Conservation (phyloP, 208 protist species). For the Trypanosomatidae sp. region DNA sequence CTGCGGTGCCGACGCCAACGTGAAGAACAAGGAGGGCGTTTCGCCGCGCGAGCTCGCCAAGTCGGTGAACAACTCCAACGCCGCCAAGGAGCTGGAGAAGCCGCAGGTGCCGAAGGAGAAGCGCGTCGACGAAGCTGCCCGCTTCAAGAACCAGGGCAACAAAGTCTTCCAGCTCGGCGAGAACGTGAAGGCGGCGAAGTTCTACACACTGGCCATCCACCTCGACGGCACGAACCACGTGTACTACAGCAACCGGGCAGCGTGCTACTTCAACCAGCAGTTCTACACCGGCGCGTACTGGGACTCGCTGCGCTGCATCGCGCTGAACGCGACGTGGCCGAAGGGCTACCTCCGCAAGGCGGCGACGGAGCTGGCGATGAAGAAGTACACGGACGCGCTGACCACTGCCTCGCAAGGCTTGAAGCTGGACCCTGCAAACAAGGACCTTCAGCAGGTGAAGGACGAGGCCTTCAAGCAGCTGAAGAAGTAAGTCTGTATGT, state of each 20-base stretch:
- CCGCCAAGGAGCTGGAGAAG: constrained; percentile 77
- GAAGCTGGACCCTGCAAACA: constrained; percentile 65
- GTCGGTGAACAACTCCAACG: constrained; percentile 31
- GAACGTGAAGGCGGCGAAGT: constrained; percentile 91
- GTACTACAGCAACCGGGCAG: constrained; percentile 93
- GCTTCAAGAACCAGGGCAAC: constrained; percentile 91
- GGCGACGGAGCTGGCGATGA: constrained; percentile 71
- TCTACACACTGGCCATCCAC: constrained; percentile 92
- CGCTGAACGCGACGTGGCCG: constrained; percentile 85
- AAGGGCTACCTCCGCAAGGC: constrained; percentile 94
- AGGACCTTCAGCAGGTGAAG: constrained; percentile 59
- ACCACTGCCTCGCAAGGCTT: constrained; percentile 62
- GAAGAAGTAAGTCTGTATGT: too few relatives aligned
- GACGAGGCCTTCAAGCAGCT: constrained; percentile 56
- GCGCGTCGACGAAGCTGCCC: too few relatives aligned
- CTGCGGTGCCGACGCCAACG: constrained; percentile 64
- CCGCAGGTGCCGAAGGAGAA: constrained; percentile 42
- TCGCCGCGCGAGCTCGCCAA: constrained; percentile 61
- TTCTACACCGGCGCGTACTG: constrained; percentile 85
- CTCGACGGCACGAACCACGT: constrained; percentile 84
- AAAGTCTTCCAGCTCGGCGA: constrained; percentile 86
- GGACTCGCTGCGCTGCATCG: constrained; percentile 86
- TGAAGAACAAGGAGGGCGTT: constrained; percentile 62
- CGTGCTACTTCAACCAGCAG: constrained; percentile 88
- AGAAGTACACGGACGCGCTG: constrained; percentile 58